Conservation (phyloP, 345 rosid species). For the Salix suchowensis region DNA sequence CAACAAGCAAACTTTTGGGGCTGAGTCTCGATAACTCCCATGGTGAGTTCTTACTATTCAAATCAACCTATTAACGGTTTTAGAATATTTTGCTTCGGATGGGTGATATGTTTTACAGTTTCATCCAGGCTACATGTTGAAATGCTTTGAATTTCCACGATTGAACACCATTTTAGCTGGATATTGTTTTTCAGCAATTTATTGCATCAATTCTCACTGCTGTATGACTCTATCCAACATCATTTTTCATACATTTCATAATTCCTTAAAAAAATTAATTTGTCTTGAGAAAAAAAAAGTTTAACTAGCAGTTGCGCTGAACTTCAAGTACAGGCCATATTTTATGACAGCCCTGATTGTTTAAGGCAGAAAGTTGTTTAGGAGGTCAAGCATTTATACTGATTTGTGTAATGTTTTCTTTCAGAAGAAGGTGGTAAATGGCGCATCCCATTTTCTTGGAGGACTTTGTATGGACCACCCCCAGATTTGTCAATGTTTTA, state of each 20-base stretch:
- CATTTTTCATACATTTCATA: neutral
- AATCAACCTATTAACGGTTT: neutral
- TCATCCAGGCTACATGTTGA: neutral
- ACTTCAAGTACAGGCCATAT: neutral
- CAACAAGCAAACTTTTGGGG: constrained; percentile 49
- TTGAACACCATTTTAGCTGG: neutral
- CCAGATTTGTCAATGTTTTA: constrained; percentile 79
- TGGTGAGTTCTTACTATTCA: constrained; percentile 37
- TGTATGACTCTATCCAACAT: neutral
- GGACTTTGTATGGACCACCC: constrained; percentile 81
- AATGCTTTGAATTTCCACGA: neutral
- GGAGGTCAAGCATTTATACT: neutral
- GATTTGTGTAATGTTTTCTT: constrained; percentile 4
- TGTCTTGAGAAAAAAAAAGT: neutral
- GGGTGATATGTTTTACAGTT: neutral
- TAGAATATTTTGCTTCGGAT: neutral
- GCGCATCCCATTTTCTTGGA: constrained; percentile 77
- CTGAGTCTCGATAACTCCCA: constrained; percentile 35
- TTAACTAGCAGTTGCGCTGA: too few relatives aligned
- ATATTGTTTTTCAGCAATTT: neutral
- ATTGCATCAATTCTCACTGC: neutral
- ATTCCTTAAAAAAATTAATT: neutral
- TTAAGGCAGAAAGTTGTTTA: neutral
- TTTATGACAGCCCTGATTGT: neutral
- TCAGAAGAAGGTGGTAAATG: constrained; percentile 62